These are phyloP conservation scores for Vigna unguiculata DNA, from an alignment of 306 rosid genomes.

Conservation along the genomic window DNA sequence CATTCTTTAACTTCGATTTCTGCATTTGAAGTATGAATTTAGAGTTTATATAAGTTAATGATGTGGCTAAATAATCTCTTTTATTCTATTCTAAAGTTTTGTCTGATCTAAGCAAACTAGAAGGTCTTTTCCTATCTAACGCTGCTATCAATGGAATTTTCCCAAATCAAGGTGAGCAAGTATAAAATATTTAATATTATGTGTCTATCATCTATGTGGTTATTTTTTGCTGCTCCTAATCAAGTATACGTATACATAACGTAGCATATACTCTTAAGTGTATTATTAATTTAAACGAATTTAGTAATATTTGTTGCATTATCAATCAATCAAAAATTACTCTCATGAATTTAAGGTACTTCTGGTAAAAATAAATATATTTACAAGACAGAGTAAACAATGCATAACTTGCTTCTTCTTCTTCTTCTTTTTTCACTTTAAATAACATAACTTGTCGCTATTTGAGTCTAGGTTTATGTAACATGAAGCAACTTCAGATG, in stretches of 20 bases:
- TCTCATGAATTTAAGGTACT: no score
- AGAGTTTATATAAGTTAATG: not conserved
- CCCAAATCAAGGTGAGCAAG: not conserved
- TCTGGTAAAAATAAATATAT: no score
- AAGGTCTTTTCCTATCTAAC: not conserved
- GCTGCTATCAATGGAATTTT: not conserved
- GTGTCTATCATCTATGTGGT: not conserved
- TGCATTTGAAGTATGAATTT: not conserved
- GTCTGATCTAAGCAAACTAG: slow-evolving; percentile 8
- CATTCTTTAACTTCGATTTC: not conserved
- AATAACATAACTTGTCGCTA: not conserved
- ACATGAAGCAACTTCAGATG: slow-evolving; percentile 1
- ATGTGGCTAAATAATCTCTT: not conserved
- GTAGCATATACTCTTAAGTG: not conserved
- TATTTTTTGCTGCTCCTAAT: not conserved
- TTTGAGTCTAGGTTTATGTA: slow-evolving; percentile 5
- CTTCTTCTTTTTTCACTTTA: no score
- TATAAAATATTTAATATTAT: not conserved
- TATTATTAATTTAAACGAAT: not conserved
- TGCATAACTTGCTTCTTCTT: no score
- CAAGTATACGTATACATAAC: not conserved
- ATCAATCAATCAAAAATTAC: no score
- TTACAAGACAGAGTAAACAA: no score
- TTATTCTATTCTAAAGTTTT: not conserved
- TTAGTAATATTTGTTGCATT: no score